Evolutionary conservation across 2,329 filamentous ascomycete genomes (phyloP).

Genomic region (Cyclaneusma minus): DNA sequence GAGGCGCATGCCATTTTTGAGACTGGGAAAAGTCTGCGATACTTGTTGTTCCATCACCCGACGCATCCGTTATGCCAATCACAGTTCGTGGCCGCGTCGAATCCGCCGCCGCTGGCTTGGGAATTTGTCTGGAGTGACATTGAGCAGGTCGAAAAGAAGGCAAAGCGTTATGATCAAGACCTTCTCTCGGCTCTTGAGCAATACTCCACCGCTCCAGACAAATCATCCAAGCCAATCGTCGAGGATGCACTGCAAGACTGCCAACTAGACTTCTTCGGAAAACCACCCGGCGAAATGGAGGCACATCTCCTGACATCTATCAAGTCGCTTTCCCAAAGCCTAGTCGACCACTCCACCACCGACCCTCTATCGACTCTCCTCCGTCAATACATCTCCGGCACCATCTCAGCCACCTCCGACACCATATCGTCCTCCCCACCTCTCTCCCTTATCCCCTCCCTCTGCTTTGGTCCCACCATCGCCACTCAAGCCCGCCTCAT

Average conservation of each 20-base stretch:
- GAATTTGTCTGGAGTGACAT: slow-evolving; percentile 59
- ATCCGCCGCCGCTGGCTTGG: slow-evolving; percentile 48
- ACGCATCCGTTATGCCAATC: slow-evolving; percentile 49
- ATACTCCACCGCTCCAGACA: slow-evolving; percentile 5
- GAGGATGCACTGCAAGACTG: slow-evolving; percentile 5
- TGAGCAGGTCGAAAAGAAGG: slow-evolving; percentile 43
- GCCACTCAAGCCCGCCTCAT: slow-evolving; percentile 60
- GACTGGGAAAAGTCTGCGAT: slow-evolving; percentile 59
- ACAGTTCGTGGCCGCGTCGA: slow-evolving; percentile 27
- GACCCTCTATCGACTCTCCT: slow-evolving; percentile 12
- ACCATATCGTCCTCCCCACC: slow-evolving; percentile 14
- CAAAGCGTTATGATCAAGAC: slow-evolving; percentile 33
- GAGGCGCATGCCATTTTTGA: slow-evolving; percentile 63
- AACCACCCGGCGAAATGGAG: slow-evolving; percentile 29
- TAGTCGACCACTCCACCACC: slow-evolving; percentile 10
- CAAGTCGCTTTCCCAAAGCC: slow-evolving; percentile 23
- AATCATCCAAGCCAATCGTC: slow-evolving; percentile 1
- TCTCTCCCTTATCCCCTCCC: slow-evolving; percentile 37
- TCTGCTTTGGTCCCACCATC: slow-evolving; percentile 65
- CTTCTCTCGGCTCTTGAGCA: slow-evolving; percentile 20
- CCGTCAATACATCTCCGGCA: slow-evolving; percentile 9
- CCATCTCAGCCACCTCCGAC: slow-evolving; percentile 1
- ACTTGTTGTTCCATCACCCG: slow-evolving; percentile 55
- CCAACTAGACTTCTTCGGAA: slow-evolving; percentile 29
- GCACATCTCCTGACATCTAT: slow-evolving; percentile 35